A percentile compares a stretch with the other conserved stretches of the same genome.
Conservation (phyloP, 441 rosid species). For the Jatropha multifida region DNA sequence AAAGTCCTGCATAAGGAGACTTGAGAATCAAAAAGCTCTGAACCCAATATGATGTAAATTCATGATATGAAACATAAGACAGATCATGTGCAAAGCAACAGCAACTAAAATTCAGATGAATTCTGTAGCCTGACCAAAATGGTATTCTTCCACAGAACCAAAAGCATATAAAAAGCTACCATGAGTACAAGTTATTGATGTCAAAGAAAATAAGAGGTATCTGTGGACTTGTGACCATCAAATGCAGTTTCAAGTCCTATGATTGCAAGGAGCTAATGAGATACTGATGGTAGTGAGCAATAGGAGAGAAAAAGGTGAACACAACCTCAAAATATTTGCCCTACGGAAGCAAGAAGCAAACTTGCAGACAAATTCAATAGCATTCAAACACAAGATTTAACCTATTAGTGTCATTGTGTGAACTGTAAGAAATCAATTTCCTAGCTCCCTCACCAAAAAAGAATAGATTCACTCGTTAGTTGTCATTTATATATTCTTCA, state of each 20-base stretch:
- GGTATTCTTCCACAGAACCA: not conserved
- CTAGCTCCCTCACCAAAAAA: not conserved
- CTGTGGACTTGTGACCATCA: not conserved
- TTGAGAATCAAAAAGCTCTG: slow-evolving; percentile 16
- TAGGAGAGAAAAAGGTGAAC: not conserved
- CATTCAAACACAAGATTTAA: not conserved
- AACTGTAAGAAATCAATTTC: not conserved
- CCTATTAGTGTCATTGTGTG: too few relatives aligned
- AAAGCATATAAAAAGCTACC: not conserved
- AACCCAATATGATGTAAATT: not conserved
- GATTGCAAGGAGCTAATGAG: not conserved
- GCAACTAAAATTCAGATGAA: not conserved
- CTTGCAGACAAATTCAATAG: not conserved
- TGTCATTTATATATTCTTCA: not conserved
- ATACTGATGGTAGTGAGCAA: not conserved
- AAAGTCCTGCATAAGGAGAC: slow-evolving; percentile 56
- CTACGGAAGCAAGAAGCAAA: not conserved
- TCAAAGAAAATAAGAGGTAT: not conserved
- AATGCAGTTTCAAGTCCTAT: not conserved
- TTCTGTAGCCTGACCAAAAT: not conserved
- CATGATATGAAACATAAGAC: not conserved
- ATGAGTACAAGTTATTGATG: not conserved
- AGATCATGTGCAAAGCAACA: not conserved
- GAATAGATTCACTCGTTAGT: not conserved
- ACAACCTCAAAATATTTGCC: not conserved